These are phyloP conservation scores for Fragosphaeria purpurea DNA, from an alignment of 2,329 filamentous ascomycete species.

Conservation along the genomic window DNA sequence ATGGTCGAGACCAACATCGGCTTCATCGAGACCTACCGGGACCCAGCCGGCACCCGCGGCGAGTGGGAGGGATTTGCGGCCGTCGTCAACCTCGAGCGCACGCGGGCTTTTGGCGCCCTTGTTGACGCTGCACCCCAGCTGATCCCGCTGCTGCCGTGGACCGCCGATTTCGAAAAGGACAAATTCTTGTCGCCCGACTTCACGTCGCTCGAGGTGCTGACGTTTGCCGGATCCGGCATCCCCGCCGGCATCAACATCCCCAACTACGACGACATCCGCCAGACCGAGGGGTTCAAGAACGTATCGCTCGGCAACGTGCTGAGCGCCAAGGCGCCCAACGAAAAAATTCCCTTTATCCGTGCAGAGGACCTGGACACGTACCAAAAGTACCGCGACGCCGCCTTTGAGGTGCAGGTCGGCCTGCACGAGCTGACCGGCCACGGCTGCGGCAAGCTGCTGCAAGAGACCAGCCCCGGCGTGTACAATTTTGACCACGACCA, in stretches of 20 bases:
- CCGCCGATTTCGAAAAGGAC: constrained; percentile 85
- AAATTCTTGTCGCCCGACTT: constrained; percentile 94
- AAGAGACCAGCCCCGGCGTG: constrained; percentile 70
- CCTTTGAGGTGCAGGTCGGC: constrained; percentile 93
- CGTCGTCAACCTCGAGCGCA: constrained; percentile 82
- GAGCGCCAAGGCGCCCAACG: constrained; percentile 81
- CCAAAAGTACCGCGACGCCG: constrained; percentile 70
- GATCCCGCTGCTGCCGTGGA: constrained; percentile 86
- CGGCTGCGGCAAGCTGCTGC: constrained; percentile 85
- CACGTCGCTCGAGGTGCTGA: constrained; percentile 83
- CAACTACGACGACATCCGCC: constrained; percentile 68
- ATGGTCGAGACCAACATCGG: constrained; percentile 73
- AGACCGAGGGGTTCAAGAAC: constrained; percentile 83
- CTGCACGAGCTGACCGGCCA: constrained; percentile 83
- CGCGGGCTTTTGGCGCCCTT: constrained; percentile 74
- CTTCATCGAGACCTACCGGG: constrained; percentile 78
- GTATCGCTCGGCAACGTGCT: constrained; percentile 90
- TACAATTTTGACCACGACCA: constrained; percentile 84
- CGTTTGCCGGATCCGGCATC: constrained; percentile 62
- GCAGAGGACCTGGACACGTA: constrained; percentile 69
- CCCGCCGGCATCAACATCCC: constrained; percentile 60
- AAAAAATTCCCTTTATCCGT: constrained; percentile 83
- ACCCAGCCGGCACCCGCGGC: constrained; percentile 69
- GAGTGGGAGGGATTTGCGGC: constrained; percentile 83
- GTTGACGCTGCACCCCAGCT: constrained; percentile 71